Conservation (phyloP, 164 flowering plant species). For the Protea cynaroides region DNA sequence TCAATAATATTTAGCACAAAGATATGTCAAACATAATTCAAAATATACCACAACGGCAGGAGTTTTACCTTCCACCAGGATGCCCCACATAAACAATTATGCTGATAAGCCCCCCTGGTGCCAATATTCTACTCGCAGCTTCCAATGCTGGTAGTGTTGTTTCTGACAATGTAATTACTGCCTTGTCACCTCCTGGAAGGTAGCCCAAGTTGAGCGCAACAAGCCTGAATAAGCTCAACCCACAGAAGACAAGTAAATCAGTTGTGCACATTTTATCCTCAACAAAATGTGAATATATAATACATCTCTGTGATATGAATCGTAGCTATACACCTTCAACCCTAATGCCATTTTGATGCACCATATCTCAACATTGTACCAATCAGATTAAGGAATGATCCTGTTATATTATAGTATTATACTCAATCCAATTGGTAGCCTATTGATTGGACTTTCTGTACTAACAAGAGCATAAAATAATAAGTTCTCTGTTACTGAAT, state of each 20-base stretch:
- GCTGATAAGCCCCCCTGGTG: slow-evolving; percentile 76
- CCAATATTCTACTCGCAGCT: slow-evolving; percentile 54
- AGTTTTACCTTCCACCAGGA: slow-evolving; percentile 74
- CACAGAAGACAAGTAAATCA: not conserved
- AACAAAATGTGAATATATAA: too few relatives aligned
- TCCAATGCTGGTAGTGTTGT: slow-evolving; percentile 66
- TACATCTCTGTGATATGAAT: too few relatives aligned
- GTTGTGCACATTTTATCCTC: too few relatives aligned
- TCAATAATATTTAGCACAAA: not conserved
- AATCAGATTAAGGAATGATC: too few relatives aligned
- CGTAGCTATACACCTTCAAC: too few relatives aligned
- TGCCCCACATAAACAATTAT: slow-evolving; percentile 79
- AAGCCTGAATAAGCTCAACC: slow-evolving; percentile 43
- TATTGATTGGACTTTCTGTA: too few relatives aligned
- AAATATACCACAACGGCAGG: not conserved
- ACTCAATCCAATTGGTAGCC: too few relatives aligned
- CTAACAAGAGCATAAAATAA: not conserved
- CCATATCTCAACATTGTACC: too few relatives aligned
- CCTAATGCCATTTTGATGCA: too few relatives aligned
- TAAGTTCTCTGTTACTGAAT: not conserved
- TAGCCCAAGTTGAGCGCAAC: slow-evolving; percentile 95
- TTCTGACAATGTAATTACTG: slow-evolving; percentile 53
- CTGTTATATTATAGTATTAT: too few relatives aligned
- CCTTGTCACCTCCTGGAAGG: slow-evolving; percentile 92
- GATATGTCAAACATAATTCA: not conserved